These are phyloP conservation scores for Boletus sp. DNA, from an alignment of 768 basidiomycete genomes.

Conservation along the genomic window DNA sequence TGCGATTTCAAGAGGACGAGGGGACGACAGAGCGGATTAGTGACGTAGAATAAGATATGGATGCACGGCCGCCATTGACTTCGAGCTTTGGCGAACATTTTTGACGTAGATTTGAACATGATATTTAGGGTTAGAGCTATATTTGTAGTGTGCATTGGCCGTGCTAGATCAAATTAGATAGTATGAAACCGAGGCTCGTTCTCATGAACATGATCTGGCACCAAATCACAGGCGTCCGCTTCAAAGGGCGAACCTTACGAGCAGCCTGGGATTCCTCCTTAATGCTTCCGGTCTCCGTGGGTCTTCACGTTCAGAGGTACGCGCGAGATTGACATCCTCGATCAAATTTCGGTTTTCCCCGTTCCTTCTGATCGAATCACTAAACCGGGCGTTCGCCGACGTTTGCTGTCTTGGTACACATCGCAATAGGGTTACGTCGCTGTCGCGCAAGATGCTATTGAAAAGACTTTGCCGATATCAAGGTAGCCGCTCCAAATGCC, in stretches of 20 bases:
- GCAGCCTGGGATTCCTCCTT: constrained; percentile 55
- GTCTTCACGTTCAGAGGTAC: constrained; percentile 62
- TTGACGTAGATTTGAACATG: no score
- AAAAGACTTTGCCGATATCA: constrained; percentile 47
- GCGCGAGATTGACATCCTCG: background rate
- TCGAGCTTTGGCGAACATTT: no score
- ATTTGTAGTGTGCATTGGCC: no score
- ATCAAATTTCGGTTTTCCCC: background rate
- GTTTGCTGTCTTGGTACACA: background rate
- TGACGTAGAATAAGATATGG: no score
- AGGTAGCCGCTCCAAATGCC: constrained; percentile 35
- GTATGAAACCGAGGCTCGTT: no score
- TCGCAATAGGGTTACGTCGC: constrained; percentile 50
- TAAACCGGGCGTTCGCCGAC: background rate
- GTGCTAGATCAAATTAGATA: no score
- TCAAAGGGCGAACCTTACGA: constrained; percentile 55
- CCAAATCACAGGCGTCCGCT: constrained; percentile 43
- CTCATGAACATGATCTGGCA: no score
- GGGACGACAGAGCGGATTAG: no score
- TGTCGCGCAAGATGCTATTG: constrained; percentile 54
- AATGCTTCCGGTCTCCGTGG: constrained; percentile 64
- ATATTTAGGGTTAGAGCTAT: no score
- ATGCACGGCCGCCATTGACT: no score
- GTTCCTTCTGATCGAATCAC: background rate
- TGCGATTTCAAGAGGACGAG: no score